Conservation (phyloP, 2,329 filamentous ascomycete species). For the Rhynchosporium graminicola region DNA sequence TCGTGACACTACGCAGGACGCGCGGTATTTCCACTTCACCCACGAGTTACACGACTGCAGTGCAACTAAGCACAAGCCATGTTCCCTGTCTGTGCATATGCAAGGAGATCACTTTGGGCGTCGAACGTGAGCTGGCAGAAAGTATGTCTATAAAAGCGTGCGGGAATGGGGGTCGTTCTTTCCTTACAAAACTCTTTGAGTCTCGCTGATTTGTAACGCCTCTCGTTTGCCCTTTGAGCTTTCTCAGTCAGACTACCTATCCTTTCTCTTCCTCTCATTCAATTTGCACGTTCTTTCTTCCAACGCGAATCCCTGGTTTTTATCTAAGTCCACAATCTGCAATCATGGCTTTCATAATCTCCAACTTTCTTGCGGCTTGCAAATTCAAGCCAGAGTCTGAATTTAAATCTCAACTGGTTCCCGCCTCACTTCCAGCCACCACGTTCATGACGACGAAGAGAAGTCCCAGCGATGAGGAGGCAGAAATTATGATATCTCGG, state of each 20-base stretch:
- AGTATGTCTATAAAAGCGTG: neutral
- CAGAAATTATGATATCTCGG: neutral
- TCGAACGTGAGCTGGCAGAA: neutral
- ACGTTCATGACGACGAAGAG: neutral
- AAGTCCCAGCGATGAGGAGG: neutral
- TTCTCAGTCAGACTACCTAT: no score
- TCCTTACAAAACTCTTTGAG: no score
- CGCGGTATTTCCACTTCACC: neutral
- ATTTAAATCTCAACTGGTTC: neutral
- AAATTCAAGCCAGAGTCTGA: neutral
- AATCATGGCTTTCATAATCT: conserved; percentile 8
- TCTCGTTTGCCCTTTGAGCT: no score
- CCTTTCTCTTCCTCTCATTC: no score
- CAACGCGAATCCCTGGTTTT: no score
- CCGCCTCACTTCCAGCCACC: neutral
- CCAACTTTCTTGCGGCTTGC: conserved; percentile 6
- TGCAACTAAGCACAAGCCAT: neutral
- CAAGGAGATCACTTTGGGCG: conserved; percentile 3
- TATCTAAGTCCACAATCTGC: neutral
- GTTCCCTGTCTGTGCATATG: conserved; percentile 21
- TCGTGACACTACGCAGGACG: no score
- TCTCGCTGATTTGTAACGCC: no score
- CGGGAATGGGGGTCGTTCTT: neutral
- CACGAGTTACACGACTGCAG: neutral
- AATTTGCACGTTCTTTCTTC: neutral